phyloP scores from a whole-genome alignment of 148 eudicot genomes.

The Camellia japonica region DNA sequence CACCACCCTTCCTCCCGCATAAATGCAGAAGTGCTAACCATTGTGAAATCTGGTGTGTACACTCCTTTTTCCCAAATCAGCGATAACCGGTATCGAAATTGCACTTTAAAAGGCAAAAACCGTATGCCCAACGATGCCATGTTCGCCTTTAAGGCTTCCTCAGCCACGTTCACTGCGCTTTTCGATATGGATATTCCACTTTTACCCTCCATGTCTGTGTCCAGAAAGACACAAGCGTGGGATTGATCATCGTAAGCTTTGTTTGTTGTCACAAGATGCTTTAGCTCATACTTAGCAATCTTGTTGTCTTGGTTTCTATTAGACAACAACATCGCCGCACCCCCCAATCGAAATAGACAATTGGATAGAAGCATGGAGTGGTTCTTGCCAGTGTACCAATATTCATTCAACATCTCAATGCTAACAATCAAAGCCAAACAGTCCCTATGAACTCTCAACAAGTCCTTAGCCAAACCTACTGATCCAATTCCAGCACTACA shows the following conservation, averaged over 20 bases:
- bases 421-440: conserved; percentile 22
- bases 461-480: conserved; percentile 15
- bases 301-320: conserved; percentile 16
- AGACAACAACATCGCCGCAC: conserved; percentile 23
- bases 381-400: conserved; percentile 23
- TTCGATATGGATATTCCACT: conserved; percentile 18
- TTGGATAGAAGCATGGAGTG: conserved; percentile 24
- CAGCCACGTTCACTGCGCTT: conserved; percentile 10
- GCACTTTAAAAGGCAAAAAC: conserved; percentile 17
- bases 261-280: conserved; percentile 15
- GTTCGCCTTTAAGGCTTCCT: conserved; percentile 15
- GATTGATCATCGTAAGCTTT: conserved; percentile 12
- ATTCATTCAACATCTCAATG: conserved; percentile 1
- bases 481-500: conserved; percentile 30
- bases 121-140: conserved; percentile 10
- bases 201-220: conserved; percentile 9
- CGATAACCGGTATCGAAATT: conserved; percentile 8
- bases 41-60: conserved; percentile 16
- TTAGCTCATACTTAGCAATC: conserved; percentile 17
- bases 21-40: conserved; percentile 25
- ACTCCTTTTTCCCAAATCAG: not conserved
- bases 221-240: conserved; percentile 12
- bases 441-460: conserved; percentile 17
- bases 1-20: conserved; percentile 19
- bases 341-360: conserved; percentile 24